phyloP scores from a whole-genome alignment of 352 stramenopile species.

The Saprolegnia diclina region DNA sequence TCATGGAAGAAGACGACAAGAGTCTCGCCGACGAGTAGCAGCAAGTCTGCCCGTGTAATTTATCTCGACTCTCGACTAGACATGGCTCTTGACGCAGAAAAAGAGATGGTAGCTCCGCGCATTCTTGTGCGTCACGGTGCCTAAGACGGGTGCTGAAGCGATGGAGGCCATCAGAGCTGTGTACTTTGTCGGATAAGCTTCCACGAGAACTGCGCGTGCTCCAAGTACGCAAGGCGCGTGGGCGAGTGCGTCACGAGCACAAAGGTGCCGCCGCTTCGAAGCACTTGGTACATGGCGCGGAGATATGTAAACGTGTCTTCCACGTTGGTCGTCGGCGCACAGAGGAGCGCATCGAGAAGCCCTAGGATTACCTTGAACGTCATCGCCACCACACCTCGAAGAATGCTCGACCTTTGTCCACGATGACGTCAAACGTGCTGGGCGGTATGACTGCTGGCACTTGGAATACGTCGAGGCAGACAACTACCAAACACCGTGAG shows the following conservation, averaged over 20 bases:
- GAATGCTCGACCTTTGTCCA: constrained; percentile 22
- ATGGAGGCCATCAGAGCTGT: background rate
- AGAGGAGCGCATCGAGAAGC: constrained; percentile 18
- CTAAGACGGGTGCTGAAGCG: background rate
- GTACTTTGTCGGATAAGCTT: constrained; percentile 2
- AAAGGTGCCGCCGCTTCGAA: constrained; percentile 4
- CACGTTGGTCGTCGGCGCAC: background rate
- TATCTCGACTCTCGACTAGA: background rate
- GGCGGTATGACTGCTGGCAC: background rate
- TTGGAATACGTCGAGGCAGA: constrained; percentile 2
- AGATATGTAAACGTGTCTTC: constrained; percentile 14
- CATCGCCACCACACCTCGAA: background rate
- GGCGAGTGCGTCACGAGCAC: constrained; percentile 12
- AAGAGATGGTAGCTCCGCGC: constrained; percentile 2
- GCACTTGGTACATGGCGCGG: background rate
- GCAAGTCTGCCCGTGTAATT: background rate
- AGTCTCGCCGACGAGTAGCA: background rate
- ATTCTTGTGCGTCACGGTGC: background rate
- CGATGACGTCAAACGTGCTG: constrained; percentile 10
- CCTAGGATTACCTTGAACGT: background rate
- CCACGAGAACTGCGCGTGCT: constrained; percentile 6
- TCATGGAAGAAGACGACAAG: constrained; percentile 24
- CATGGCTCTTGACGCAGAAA: background rate
- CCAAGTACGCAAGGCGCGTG: constrained; percentile 12
- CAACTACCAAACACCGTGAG: background rate